Evolutionary conservation across 164 flowering plant genomes (phyloP).

Genomic region (Tetrastigma voinierianum): DNA sequence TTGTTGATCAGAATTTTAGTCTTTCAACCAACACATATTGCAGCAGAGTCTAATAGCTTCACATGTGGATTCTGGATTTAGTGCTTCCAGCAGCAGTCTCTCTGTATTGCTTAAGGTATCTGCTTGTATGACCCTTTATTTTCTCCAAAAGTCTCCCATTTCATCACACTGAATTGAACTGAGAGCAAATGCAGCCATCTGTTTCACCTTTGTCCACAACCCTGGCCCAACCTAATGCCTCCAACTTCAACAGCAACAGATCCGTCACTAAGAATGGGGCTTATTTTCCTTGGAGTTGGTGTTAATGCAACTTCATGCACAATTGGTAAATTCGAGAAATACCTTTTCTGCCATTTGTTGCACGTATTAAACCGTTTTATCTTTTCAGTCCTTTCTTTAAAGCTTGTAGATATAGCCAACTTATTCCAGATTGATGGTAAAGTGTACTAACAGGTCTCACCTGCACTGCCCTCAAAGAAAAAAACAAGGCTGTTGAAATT

Average conservation of each 20-base stretch:
- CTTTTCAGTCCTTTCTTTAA: constrained; percentile 37
- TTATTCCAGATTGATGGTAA: constrained; percentile 68
- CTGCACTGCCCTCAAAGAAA: constrained; percentile 45
- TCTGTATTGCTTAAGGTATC: constrained; percentile 87
- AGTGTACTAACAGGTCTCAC: constrained; percentile 58
- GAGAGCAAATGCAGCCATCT: constrained; percentile 80
- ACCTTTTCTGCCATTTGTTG: constrained; percentile 72
- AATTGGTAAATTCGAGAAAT: constrained; percentile 83
- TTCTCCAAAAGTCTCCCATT: constrained; percentile 46
- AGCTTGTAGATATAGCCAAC: constrained; percentile 41
- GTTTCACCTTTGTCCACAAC: constrained; percentile 93
- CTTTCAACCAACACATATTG: constrained; percentile 65
- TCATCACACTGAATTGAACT: constrained; percentile 50
- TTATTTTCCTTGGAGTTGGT: constrained; percentile 83
- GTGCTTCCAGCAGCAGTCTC: constrained; percentile 94
- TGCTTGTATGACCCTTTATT: constrained; percentile 59
- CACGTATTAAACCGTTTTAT: constrained; percentile 33
- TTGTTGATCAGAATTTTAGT: constrained; percentile 53
- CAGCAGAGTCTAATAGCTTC: constrained; percentile 82
- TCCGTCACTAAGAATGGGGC: constrained; percentile 81
- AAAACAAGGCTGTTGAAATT: constrained; percentile 53
- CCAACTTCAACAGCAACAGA: constrained; percentile 92
- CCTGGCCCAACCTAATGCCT: constrained; percentile 93
- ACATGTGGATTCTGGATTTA: constrained; percentile 89
- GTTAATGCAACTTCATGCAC: constrained; percentile 48